phyloP scores from a whole-genome alignment of 2,329 filamentous ascomycete genomes.

The Fusarium sp. region DNA sequence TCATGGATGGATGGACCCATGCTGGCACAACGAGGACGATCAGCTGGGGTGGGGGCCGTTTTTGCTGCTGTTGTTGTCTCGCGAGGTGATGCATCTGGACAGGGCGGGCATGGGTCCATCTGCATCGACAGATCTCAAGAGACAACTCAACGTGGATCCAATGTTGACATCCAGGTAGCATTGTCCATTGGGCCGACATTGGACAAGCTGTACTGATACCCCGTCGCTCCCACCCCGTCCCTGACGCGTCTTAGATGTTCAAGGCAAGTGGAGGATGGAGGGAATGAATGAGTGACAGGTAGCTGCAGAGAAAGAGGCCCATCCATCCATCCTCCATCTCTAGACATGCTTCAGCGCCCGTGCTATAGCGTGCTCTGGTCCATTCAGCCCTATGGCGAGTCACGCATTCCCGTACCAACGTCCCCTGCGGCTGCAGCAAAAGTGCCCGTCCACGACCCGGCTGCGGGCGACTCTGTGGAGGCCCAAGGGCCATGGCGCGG shows the following conservation, averaged over 20 bases:
- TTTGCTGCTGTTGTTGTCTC: not conserved
- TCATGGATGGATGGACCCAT: not conserved
- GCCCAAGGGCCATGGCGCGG: not conserved
- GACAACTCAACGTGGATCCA: not conserved
- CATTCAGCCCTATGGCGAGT: constrained; percentile 13
- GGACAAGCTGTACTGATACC: not conserved
- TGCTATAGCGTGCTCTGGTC: not conserved
- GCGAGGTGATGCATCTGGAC: not conserved
- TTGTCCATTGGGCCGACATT: not conserved
- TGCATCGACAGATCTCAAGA: not conserved
- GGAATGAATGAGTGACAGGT: not conserved
- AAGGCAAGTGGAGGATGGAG: not conserved
- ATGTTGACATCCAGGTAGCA: not conserved
- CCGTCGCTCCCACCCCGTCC: not conserved
- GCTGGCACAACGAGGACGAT: not conserved
- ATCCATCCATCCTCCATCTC: not conserved
- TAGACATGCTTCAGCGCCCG: not conserved
- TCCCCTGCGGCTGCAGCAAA: not conserved
- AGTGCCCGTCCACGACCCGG: not conserved
- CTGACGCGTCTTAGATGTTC: not conserved
- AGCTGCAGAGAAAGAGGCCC: not conserved
- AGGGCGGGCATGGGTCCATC: not conserved
- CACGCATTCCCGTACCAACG: not conserved
- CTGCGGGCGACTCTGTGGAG: not conserved
- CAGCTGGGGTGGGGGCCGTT: constrained; percentile 27